A percentile compares a stretch with the other conserved stretches of the same genome.
Conservation (phyloP, 2,329 filamentous ascomycete genomes). For the Chrysoporthe puriensis region DNA sequence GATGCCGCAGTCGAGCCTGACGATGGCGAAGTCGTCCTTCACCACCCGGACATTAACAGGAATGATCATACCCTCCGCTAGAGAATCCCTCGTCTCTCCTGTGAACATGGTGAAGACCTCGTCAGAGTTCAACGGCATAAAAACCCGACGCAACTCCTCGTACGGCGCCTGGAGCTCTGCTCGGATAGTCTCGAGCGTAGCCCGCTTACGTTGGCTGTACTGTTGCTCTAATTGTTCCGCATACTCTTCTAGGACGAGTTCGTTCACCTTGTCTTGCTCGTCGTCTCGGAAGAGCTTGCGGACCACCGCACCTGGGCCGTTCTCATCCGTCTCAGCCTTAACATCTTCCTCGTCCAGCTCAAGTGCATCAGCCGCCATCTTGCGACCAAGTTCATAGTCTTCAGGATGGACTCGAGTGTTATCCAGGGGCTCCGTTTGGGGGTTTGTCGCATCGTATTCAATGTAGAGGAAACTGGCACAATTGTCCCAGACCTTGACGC, state of each 20-base stretch:
- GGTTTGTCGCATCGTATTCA: slow-evolving; percentile 80
- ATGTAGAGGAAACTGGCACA: slow-evolving; percentile 95
- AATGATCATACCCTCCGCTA: slow-evolving; percentile 89
- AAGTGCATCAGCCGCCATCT: slow-evolving; percentile 96
- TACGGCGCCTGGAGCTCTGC: slow-evolving; percentile 91
- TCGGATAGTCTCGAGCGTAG: slow-evolving; percentile 93
- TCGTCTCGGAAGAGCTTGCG: slow-evolving; percentile 94
- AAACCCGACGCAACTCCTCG: slow-evolving; percentile 87
- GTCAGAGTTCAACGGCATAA: slow-evolving; percentile 68
- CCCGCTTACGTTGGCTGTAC: slow-evolving; percentile 91
- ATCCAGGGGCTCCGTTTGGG: slow-evolving; percentile 87
- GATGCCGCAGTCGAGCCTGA: slow-evolving; percentile 90
- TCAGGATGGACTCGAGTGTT: slow-evolving; percentile 97
- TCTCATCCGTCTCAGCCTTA: slow-evolving; percentile 89
- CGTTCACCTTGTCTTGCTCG: slow-evolving; percentile 92
- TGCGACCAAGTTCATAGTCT: slow-evolving; percentile 96
- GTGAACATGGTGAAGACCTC: slow-evolving; percentile 97
- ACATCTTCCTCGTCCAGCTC: slow-evolving; percentile 98
- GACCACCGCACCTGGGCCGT: slow-evolving; percentile 87
- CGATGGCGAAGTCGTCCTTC: slow-evolving; percentile 90
- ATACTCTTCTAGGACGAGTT: slow-evolving; percentile 94
- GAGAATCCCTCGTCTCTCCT: slow-evolving; percentile 82
- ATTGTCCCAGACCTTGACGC: slow-evolving; percentile 92
- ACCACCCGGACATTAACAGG: slow-evolving; percentile 86
- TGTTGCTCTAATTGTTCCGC: slow-evolving; percentile 93